phyloP scores from a whole-genome alignment of 1,284 basidiomycete species.

The Marasmius oreades region DNA sequence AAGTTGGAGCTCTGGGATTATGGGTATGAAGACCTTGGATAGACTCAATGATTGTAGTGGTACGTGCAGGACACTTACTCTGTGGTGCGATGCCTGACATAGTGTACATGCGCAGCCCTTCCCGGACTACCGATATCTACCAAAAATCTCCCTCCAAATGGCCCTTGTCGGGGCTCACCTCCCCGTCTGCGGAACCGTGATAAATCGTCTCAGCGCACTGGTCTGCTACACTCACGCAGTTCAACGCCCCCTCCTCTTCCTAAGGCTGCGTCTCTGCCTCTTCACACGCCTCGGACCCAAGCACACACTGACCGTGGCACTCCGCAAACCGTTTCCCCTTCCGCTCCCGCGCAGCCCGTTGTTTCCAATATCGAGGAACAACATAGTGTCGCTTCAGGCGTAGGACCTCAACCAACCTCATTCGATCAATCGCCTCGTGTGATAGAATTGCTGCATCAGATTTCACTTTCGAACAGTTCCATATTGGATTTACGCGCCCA shows the following conservation, averaged over 20 bases:
- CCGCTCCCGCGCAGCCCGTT: constrained; percentile 29
- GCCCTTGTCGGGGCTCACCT: constrained; percentile 40
- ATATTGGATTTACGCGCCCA: constrained; percentile 76
- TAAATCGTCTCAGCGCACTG: constrained; percentile 41
- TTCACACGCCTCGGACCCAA: constrained; percentile 54
- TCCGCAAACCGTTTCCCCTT: constrained; percentile 29
- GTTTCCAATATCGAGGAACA: constrained; percentile 29
- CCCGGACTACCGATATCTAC: constrained; percentile 50
- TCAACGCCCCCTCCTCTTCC: constrained; percentile 76
- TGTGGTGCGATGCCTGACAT: neutral
- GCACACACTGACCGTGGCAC: constrained; percentile 25
- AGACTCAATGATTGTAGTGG: constrained; percentile 60
- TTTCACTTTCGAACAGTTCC: constrained; percentile 63
- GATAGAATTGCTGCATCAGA: constrained; percentile 74
- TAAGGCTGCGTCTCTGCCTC: constrained; percentile 74
- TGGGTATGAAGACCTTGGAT: constrained; percentile 67
- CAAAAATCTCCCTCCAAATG: constrained; percentile 39
- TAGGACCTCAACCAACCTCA: constrained; percentile 34
- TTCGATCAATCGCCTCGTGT: constrained; percentile 73
- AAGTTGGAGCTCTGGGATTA: constrained; percentile 69
- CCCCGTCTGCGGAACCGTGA: constrained; percentile 58
- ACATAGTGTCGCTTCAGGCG: constrained; percentile 30
- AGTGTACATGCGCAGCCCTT: constrained; percentile 7
- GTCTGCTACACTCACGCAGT: constrained; percentile 41
- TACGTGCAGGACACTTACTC: constrained; percentile 28